Base-by-base conservation (phyloP, 805 yeast genomes). In the Candida maesae region DNA sequence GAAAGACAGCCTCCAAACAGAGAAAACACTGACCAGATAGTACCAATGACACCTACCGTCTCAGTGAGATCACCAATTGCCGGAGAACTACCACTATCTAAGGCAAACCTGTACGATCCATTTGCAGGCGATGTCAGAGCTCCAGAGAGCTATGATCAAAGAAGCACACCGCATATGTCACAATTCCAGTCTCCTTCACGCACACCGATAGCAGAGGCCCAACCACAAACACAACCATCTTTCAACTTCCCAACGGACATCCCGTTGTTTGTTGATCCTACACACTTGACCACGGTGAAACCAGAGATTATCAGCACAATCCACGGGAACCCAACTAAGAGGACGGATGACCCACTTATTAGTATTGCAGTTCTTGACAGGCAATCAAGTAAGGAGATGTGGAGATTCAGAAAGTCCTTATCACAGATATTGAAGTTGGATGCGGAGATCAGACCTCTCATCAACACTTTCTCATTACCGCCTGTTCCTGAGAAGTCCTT, bases 341-440 rank as follows among this genome's bases (percentile, higher is more conserved):
- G 71, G 47, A 50, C 66, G 1, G 84, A 78, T 29, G 88, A 81
- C 31, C 80, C 84, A 14, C 63, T 64, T 21, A 70, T 84, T 17
- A 68, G 84, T 1, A 70, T 90, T 39, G 72, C 82, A 14, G 78
- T 84, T 5, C 65, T 73, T 34, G 91, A 84, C 50, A 72, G 79
- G 25, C 78, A 71, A 18, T 63, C 80, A 2, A 66, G 69, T 29
- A 79, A 79, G 45, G 87, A 81, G 51, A 74, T 85, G 68, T 90
- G 95, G 83, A 71, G 79, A 50, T 78, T 87, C 39, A 67, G 78
- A 31, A 88, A 88, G 54, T 61, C 78, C 2, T 73, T 79, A 44
- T 64, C 74, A 2, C 82, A 81, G 51, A 64, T 91, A n/a, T 47
- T 67, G 6, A 67, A 71, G 9, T 69, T 90, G 46, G 95, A 88